Percentiles rank a stretch among this genome's conserved stretches.
Conservation (phyloP, 1,284 basidiomycete genomes). For the Retiboletus fuscus region DNA sequence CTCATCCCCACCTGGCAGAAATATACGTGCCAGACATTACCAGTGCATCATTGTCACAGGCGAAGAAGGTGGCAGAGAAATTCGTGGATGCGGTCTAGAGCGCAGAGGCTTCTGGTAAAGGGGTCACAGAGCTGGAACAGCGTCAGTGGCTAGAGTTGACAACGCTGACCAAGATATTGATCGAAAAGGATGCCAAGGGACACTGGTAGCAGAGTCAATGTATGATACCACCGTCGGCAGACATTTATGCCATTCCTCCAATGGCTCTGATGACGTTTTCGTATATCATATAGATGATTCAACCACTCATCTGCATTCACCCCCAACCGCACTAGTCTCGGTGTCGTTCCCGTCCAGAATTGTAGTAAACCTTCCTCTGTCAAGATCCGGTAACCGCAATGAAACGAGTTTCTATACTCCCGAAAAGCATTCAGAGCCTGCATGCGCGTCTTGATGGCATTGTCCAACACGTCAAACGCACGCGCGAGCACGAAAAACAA, state of each 20-base stretch:
- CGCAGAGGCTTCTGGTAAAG: too few relatives aligned
- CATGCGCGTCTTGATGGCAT: slow-evolving; percentile 98
- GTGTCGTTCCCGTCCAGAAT: too few relatives aligned
- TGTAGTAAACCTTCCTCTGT: too few relatives aligned
- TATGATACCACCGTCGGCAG: slow-evolving; percentile 4
- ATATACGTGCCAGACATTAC: slow-evolving; percentile 35
- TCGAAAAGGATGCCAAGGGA: slow-evolving; percentile 26
- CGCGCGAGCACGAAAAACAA: not conserved
- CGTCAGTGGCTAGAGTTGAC: slow-evolving; percentile 47
- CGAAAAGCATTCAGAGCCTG: slow-evolving; percentile 87
- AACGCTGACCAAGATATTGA: slow-evolving; percentile 34
- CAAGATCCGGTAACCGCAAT: too few relatives aligned
- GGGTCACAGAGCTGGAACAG: slow-evolving; percentile 35
- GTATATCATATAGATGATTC: slow-evolving; percentile 95
- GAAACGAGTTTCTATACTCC: slow-evolving; percentile 92
- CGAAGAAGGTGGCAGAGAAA: slow-evolving; percentile 18
- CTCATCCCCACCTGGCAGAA: slow-evolving; percentile 32
- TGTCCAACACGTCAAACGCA: slow-evolving; percentile 49
- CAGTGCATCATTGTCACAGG: slow-evolving; percentile 28
- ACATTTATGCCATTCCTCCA: slow-evolving; percentile 43
- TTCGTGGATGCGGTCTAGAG: slow-evolving; percentile 35
- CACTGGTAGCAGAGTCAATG: slow-evolving; percentile 9
- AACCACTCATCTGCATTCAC: slow-evolving; percentile 89
- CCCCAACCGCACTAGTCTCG: too few relatives aligned
- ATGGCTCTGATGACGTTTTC: slow-evolving; percentile 77